Evolutionary conservation across 345 rosid genomes (phyloP), one percentile per base, ranked within the genome.

Genomic region (Conringia planisiliqua): DNA sequence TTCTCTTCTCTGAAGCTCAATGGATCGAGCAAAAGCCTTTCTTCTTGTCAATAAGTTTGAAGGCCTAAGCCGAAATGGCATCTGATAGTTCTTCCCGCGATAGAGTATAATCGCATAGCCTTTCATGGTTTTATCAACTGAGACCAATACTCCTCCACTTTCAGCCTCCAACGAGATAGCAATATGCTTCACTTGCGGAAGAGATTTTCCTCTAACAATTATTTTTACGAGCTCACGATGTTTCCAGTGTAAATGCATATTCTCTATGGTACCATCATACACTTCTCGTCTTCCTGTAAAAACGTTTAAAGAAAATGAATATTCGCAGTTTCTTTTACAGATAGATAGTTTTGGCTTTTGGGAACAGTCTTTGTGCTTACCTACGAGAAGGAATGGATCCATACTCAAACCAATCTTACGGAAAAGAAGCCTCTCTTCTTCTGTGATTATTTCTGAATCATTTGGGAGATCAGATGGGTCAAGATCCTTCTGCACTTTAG

Each of bases 201-300:
- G 74, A 67, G 66, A 83, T 78, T 83, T 86, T 47, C 90, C 80
- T 78, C 83, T 89, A 65, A 84, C 91, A 18, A 89, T 83, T 52
- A 93, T 71, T 77, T 93, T 93, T n/a, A 93, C 98, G 43, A 89
- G 79, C 80, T 93, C 98, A 22, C 93, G 81, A 73, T 83, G 83
- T 81, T 93, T 93, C 98, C 98, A 93, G 59, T 93, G 97, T 64
- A 93, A 81, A 82, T 93, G 96, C 89, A 91, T 89, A 82, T 93
- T 93, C 75, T 93, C 96, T 75, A 91, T 79, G 27, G 94, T 91
- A 77, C 97, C 97, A 79, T 81, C 88, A 71, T 80, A 93, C 71
- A 93, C 85, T 39, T 83, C 97, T 69, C 97, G 77, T 83, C 88
- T 84, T 48, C 98, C 97, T 93, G 82, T 55, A 16, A 29, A 29